Conservation (phyloP, 2,329 filamentous ascomycete species). For the Daldinia sp. region DNA sequence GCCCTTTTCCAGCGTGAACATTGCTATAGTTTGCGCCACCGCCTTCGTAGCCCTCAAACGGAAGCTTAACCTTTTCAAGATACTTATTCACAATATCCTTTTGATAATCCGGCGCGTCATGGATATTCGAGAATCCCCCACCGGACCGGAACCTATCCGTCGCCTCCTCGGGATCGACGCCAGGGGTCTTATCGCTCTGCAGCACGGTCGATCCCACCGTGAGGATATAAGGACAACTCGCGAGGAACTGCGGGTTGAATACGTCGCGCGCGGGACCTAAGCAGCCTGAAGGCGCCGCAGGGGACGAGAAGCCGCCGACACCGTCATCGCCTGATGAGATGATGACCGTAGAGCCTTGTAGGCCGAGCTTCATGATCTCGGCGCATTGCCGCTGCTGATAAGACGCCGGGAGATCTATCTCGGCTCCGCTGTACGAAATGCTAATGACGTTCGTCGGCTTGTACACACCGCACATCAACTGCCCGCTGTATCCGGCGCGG, state of each 20-base stretch:
- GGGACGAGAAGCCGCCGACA: slow-evolving; percentile 54
- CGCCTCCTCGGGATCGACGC: slow-evolving; percentile 36
- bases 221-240: slow-evolving; percentile 65
- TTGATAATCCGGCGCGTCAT: slow-evolving; percentile 50
- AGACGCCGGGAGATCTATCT: slow-evolving; percentile 63
- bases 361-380: slow-evolving; percentile 65
- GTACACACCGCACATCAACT: slow-evolving; percentile 51
- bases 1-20: slow-evolving; percentile 51
- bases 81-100: slow-evolving; percentile 45
- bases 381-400: slow-evolving; percentile 67
- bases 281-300: slow-evolving; percentile 51
- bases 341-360: slow-evolving; percentile 62
- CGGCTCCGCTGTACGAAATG: slow-evolving; percentile 68
- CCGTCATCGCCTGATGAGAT: slow-evolving; percentile 63
- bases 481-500: slow-evolving; percentile 63
- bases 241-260: slow-evolving; percentile 62
- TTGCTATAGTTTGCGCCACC: slow-evolving; percentile 53
- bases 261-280: slow-evolving; percentile 55
- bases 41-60: slow-evolving; percentile 51
- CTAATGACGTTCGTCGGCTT: slow-evolving; percentile 57
- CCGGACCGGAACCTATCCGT: slow-evolving; percentile 47
- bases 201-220: slow-evolving; percentile 57
- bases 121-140: slow-evolving; percentile 54
- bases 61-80: slow-evolving; percentile 44
- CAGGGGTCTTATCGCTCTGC: slow-evolving; percentile 37